phyloP scores from a whole-genome alignment of 2,329 filamentous ascomycete species.

The Lomentospora prolificans region DNA sequence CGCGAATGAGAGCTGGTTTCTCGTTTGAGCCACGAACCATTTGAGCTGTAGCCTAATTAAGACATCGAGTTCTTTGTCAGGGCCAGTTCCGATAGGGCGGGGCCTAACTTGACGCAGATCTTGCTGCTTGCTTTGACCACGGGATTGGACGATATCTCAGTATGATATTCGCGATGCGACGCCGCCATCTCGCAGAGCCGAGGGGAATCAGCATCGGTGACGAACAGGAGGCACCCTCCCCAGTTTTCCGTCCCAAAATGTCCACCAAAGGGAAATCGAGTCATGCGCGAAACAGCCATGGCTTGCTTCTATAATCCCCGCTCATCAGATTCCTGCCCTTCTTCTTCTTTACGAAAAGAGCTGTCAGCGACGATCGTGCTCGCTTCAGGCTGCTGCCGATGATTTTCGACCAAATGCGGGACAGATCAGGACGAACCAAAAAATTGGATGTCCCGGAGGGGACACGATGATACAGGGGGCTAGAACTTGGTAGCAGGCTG shows the following conservation, averaged over 20 bases:
- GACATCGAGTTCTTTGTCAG: neutral
- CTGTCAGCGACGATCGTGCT: constrained; percentile 2
- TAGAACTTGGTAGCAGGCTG: neutral
- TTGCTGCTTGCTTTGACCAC: neutral
- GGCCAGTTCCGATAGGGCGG: neutral
- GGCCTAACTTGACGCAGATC: neutral
- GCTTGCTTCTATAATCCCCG: neutral
- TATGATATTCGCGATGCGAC: neutral
- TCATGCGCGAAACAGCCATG: no score
- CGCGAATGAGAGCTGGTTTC: neutral
- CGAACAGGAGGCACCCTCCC: neutral
- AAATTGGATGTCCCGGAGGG: neutral
- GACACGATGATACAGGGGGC: neutral
- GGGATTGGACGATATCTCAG: neutral
- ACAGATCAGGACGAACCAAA: neutral
- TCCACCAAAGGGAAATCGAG: no score
- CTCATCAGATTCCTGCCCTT: neutral
- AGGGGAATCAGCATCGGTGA: no score
- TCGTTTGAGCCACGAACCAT: constrained; percentile 2
- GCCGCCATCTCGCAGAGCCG: neutral
- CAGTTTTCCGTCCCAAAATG: neutral
- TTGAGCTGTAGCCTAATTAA: neutral
- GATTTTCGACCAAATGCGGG: constrained; percentile 3
- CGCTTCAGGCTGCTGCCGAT: neutral
- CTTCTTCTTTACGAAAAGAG: neutral